A percentile compares a stretch with the other conserved stretches of the same genome.
phyloP scores from a whole-genome alignment of 495 filamentous ascomycete species.

The Chaetomium fimeti region DNA sequence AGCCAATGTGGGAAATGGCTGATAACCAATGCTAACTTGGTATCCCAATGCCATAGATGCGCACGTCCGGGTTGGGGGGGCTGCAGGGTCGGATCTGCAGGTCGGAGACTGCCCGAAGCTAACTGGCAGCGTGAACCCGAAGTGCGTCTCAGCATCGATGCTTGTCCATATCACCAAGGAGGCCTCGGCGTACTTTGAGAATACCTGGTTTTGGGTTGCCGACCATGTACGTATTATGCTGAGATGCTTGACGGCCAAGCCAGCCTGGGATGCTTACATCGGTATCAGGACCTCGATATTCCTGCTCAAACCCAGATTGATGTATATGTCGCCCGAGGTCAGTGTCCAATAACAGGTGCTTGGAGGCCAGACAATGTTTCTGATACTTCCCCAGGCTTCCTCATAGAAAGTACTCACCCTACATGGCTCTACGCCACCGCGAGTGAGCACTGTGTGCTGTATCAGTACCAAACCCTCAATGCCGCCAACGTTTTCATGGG shows the following conservation, averaged over 20 bases:
- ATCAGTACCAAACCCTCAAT: constrained; percentile 2
- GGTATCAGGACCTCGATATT: not conserved
- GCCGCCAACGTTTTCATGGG: not conserved
- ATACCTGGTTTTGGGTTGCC: not conserved
- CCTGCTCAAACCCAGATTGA: not conserved
- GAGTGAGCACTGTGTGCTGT: not conserved
- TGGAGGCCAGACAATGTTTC: no score
- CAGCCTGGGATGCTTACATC: no score
- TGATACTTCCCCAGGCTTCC: no score
- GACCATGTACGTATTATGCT: no score
- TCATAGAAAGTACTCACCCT: not conserved
- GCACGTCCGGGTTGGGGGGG: no score
- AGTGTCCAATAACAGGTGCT: no score
- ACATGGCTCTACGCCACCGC: not conserved
- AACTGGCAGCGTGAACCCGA: not conserved
- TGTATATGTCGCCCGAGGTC: not conserved
- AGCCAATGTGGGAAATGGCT: no score
- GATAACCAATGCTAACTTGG: no score
- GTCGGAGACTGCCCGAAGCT: not conserved
- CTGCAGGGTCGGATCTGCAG: not conserved
- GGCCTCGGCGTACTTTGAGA: not conserved
- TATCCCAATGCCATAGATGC: no score
- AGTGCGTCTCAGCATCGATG: not conserved
- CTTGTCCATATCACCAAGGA: not conserved
- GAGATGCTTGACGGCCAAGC: no score